These are phyloP conservation scores for Halteria grandinella DNA, from an alignment of 73 alveolate genomes.

Conservation along the genomic window DNA sequence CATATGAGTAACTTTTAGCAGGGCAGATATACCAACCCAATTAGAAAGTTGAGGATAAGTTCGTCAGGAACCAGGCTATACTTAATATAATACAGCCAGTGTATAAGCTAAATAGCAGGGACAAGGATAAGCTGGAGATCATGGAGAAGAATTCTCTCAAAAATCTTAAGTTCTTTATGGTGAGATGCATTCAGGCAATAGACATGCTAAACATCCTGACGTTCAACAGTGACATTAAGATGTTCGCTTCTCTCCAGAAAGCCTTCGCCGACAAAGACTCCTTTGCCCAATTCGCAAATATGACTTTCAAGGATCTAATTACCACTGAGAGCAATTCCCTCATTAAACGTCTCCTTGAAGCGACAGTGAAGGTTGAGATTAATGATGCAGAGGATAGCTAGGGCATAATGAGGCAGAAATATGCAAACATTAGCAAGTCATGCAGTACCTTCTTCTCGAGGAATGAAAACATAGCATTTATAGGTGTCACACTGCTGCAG, in stretches of 20 bases:
- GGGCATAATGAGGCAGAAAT: slow-evolving; percentile 5
- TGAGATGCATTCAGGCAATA: neutral
- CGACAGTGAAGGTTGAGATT: neutral
- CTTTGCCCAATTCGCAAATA: neutral
- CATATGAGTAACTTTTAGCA: neutral
- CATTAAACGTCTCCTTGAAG: slow-evolving; percentile 18
- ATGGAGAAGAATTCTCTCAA: slow-evolving; percentile 27
- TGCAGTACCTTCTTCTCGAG: slow-evolving; percentile 12
- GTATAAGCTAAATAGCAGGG: neutral
- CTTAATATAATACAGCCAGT: too few relatives aligned
- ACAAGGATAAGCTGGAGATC: neutral
- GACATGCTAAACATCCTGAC: neutral
- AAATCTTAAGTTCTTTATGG: neutral
- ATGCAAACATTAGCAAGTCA: neutral
- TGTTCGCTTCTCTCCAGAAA: slow-evolving; percentile 5
- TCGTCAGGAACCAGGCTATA: neutral
- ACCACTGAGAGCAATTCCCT: neutral
- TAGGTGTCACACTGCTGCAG: slow-evolving; percentile 6
- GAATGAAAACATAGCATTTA: slow-evolving; percentile 8
- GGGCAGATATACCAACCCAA: neutral
- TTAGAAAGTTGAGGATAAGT: neutral
- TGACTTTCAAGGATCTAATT: slow-evolving; percentile 11
- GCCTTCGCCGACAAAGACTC: slow-evolving; percentile 4
- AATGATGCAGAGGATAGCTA: slow-evolving; percentile 21
- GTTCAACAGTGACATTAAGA: neutral